These are phyloP conservation scores for Phycomyces nitens DNA, from an alignment of 192 early-diverging fungal species.

Conservation along the genomic window DNA sequence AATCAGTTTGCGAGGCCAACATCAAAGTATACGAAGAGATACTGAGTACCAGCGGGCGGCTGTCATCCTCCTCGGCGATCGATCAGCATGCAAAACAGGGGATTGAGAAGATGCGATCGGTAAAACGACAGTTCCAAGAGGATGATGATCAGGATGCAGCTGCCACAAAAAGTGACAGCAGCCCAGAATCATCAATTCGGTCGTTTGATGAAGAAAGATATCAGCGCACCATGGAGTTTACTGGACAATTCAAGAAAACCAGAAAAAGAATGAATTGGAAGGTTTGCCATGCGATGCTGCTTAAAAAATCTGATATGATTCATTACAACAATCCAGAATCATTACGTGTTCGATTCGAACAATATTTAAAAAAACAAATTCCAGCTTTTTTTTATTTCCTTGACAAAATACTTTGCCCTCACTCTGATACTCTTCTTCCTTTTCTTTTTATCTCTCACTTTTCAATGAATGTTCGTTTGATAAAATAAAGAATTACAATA, in stretches of 20 bases:
- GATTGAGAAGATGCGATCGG: constrained; percentile 13
- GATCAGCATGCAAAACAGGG: constrained; percentile 12
- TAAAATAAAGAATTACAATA: too few species aligned
- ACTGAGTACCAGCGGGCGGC: constrained; percentile 11
- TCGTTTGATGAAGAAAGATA: constrained; percentile 5
- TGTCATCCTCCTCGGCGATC: constrained; percentile 10
- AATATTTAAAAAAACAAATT: not conserved
- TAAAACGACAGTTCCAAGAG: constrained; percentile 19
- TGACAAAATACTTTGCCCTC: not conserved
- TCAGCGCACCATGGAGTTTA: constrained; percentile 8
- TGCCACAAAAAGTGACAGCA: constrained; percentile 15
- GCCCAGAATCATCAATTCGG: constrained; percentile 9
- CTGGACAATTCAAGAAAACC: not conserved
- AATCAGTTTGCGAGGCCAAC: constrained; percentile 9
- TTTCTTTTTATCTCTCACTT: too few species aligned
- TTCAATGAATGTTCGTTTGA: too few species aligned
- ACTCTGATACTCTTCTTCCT: too few species aligned
- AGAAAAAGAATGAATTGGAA: constrained; percentile 6
- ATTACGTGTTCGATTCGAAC: constrained; percentile 1
- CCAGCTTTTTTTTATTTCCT: not conserved
- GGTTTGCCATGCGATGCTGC: constrained; percentile 1
- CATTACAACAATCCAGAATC: constrained; percentile 1
- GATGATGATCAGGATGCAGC: constrained; percentile 13
- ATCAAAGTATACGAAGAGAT: constrained; percentile 11
- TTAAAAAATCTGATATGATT: not conserved